Conservation (phyloP, 192 early-diverging fungal genomes). For the Borealophlyctis nickersoniae region DNA sequence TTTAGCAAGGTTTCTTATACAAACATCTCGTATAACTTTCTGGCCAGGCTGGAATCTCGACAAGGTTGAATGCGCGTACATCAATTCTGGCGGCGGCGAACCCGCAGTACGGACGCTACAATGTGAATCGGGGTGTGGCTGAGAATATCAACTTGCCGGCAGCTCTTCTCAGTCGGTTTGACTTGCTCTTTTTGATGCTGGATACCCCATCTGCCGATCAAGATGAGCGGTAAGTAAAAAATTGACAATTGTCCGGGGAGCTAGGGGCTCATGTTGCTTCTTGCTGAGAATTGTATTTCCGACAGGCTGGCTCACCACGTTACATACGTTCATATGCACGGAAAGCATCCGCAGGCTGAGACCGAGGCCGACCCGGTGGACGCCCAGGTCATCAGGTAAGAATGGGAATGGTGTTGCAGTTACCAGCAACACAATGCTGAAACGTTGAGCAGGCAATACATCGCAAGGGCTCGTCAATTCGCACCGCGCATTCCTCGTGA, state of each 20-base stretch:
- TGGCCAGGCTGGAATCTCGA: constrained; percentile 99
- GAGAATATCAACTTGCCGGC: constrained; percentile 96
- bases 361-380: constrained; percentile 65
- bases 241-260: not conserved
- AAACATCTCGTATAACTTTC: too few relatives aligned
- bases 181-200: constrained; percentile 93
- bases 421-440: not conserved
- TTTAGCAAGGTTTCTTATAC: too few relatives aligned
- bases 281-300: not conserved
- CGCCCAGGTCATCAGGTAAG: constrained; percentile 68
- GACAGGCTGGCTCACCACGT: constrained; percentile 78
- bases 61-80: constrained; percentile 94
- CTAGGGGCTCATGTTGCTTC: not conserved
- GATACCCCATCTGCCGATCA: constrained; percentile 82
- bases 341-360: constrained; percentile 66
- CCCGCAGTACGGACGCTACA: constrained; percentile 57
- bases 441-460: constrained; percentile 67
- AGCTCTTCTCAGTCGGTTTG: constrained; percentile 94
- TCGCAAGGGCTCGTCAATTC: constrained; percentile 74
- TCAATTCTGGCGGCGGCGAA: constrained; percentile 97
- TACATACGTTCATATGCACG: constrained; percentile 88
- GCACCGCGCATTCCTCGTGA: constrained; percentile 68
- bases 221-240: constrained; percentile 1
- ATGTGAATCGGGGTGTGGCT: not conserved
- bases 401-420: not conserved